Base-by-base conservation (phyloP, 2,329 filamentous ascomycete species). In the Neonectria faginata region DNA sequence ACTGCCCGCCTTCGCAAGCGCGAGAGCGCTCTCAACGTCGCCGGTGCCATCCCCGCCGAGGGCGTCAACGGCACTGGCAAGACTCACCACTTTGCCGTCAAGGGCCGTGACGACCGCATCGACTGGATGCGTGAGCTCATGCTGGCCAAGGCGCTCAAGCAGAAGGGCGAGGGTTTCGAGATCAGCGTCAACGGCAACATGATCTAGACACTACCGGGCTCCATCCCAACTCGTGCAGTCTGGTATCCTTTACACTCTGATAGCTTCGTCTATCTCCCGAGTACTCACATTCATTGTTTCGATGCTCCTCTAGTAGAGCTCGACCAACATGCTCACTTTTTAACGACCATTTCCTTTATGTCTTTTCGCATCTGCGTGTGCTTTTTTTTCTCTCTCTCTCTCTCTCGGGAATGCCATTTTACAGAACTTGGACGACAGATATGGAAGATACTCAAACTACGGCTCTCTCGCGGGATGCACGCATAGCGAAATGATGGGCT, bases 111-210 rank as follows among this genome's bases (percentile, higher is more conserved):
- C 75, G 92, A 97, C 77, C 88, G 95, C 66, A 97, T 98, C 74
- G 95, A 97, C 78, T 99, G 96, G 96, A 97, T 97, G 93, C 86
- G 93, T 59, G 93, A 97, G 85, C 82, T 97, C 66, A 97, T 97
- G 93, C 88, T 97, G 50, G 93, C 93, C 58, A 96, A 96, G 83
- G 93, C 93, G 18, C 83, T 93, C 76, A 92, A 90, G 83, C 91
- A 93, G 80, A 96, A 94, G 85, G 89, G 88, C 51, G 90, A 93
- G 72, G 93, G 93, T 18, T 95, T 91, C 72, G 91, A 94, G 80
- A 88, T 96, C 72, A 91, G 89, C 75, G 88, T 94, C 68, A 95
- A 95, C 75, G 92, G 92, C 48, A 91, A 89, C 79, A 91, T 90
- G 88, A 90, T 92, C 74, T 91, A 79, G 73, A 58, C 51, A 20